Base-by-base conservation (phyloP, 179 eudicot genomes). In the Pouteria campechiana region DNA sequence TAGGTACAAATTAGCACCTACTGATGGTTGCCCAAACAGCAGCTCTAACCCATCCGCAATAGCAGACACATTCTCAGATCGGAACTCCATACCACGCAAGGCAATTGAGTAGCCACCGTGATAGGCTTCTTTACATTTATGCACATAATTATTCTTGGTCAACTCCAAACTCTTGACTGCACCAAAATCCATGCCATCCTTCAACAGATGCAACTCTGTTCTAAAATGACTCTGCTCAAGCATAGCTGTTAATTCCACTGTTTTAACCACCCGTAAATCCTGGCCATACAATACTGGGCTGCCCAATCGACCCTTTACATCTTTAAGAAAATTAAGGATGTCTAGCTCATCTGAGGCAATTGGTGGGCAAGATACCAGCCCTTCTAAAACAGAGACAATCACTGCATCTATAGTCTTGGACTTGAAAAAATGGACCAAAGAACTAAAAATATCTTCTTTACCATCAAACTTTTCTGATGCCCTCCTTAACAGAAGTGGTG, bases 11-110 rank as follows among this genome's bases (percentile, higher is more conserved):
- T 83, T 88, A 33, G 80, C 84, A 19, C 94, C 94, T 25, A 73
- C 69, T 17, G 96, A 80, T 50, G 94, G 94, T 61, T 79, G 94
- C 48, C 96, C 96, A 75, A 88, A 80, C 9, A 77, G 49, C 37
- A 61, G 61, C 28, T 87, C 92, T 30, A 88, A 47, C 47, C 52
- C 69, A 36, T 59, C 82, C 17, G 71, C 62, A 49, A 79, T 53
- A 68, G 60, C 60, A 55, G 87, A 77, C 46, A 83, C 60, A 34
- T 40, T 56, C 52, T 49, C 62, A 18, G 57, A 41, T 5, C 79
- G 83, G 58, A 72, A 83, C 69, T 73, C 90, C 81, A 87, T 77
- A 25, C 96, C 96, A 44, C 90, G 90, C 15, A 87, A 21, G 45
- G 94, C 87, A 34, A 79, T 50, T 36, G 94, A 63, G 60, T 79